These are phyloP conservation scores for Penicillium sp. DNA, from an alignment of 2,329 filamentous ascomycete species.

Conservation along the genomic window DNA sequence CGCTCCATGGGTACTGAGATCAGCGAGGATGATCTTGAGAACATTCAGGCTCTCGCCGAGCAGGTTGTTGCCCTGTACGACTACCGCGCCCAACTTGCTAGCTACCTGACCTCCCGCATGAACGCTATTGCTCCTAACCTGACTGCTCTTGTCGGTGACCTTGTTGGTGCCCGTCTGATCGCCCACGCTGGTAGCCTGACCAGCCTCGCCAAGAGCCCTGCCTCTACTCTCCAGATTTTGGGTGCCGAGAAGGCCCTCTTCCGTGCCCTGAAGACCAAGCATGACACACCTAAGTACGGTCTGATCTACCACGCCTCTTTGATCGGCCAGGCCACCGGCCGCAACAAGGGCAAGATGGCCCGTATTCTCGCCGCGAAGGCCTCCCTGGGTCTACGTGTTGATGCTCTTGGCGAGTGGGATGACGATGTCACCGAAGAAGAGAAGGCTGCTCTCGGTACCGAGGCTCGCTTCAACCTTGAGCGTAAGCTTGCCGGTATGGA, in stretches of 20 bases:
- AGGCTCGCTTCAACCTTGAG: slow-evolving; percentile 50
- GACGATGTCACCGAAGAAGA: slow-evolving; percentile 84
- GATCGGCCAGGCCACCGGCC: slow-evolving; percentile 93
- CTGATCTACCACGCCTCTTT: slow-evolving; percentile 89
- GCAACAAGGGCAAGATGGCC: slow-evolving; percentile 99
- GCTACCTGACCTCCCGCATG: slow-evolving; percentile 91
- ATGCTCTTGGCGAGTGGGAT: slow-evolving; percentile 79
- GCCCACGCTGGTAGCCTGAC: slow-evolving; percentile 91
- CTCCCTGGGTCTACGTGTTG: slow-evolving; percentile 87
- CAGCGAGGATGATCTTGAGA: slow-evolving; percentile 84
- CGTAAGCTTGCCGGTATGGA: slow-evolving; percentile 63
- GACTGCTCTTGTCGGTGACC: slow-evolving; percentile 86
- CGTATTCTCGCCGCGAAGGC: slow-evolving; percentile 94
- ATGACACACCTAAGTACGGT: slow-evolving; percentile 98
- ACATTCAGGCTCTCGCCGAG: slow-evolving; percentile 87
- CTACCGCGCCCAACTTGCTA: slow-evolving; percentile 82
- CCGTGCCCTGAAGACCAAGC: slow-evolving; percentile 97
- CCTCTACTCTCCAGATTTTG: slow-evolving; percentile 95
- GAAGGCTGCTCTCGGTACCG: slow-evolving; percentile 74
- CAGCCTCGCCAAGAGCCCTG: slow-evolving; percentile 91
- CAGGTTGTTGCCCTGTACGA: slow-evolving; percentile 91
- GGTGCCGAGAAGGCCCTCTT: slow-evolving; percentile 99
- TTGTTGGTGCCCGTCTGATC: slow-evolving; percentile 92
- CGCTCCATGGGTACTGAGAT: slow-evolving; percentile 99
- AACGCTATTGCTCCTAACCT: slow-evolving; percentile 94